These are phyloP conservation scores for Penicillium sp. DNA, from an alignment of 2,329 filamentous ascomycete genomes.

Conservation along the genomic window DNA sequence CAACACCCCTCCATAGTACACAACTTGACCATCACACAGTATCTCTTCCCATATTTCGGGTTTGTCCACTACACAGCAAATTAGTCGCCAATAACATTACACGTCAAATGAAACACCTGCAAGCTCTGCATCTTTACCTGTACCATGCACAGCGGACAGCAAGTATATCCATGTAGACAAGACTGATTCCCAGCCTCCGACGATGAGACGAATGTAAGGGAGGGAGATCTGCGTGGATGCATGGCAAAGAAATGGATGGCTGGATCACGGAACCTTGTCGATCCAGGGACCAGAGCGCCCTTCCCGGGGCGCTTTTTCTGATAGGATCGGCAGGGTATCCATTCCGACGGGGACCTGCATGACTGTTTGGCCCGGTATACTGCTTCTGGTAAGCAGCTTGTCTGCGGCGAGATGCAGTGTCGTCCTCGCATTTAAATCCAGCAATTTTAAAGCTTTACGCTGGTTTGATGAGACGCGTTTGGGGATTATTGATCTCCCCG, in stretches of 20 bases:
- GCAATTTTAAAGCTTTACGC: background rate
- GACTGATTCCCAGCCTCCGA: background rate
- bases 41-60: background rate
- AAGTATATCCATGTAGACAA: background rate
- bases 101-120: background rate
- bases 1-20: background rate
- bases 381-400: conserved; percentile 1
- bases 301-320: background rate
- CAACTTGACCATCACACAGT: background rate
- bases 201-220: conserved; percentile 14
- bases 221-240: conserved; percentile 10
- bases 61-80: background rate
- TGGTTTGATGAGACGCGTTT: background rate
- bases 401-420: conserved; percentile 1
- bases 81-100: background rate
- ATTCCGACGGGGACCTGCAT: conserved; percentile 12
- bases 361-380: conserved; percentile 4
- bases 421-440: conserved; percentile 2
- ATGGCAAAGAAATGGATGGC: conserved; percentile 8
- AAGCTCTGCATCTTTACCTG: background rate
- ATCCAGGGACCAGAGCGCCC: conserved; percentile 4
- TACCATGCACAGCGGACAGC: background rate
- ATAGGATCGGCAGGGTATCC: conserved; percentile 7
- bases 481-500: background rate
- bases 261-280: conserved; percentile 3